Base-by-base conservation (phyloP, 371 early-diverging fungal species). In the Mortierella sp. region DNA sequence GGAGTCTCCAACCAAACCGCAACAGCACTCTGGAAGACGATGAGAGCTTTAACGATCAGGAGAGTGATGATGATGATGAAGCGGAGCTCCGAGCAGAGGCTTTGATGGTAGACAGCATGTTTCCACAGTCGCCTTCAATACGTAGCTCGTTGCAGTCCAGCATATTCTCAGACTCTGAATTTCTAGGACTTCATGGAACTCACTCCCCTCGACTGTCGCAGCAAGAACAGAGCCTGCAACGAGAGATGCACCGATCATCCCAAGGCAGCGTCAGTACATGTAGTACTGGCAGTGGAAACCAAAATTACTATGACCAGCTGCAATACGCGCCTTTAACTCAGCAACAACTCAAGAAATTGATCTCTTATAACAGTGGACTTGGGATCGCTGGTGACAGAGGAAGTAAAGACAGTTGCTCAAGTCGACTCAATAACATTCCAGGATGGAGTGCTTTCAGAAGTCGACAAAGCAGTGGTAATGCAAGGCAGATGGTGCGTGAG, bases 41-140 rank as follows among this genome's bases (percentile, higher is more conserved):
- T 24, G 72, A 80, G 2, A 71, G 62, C 62, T 47, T 68, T n/a
- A 58, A 59, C 58, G 75, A 64, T 14, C 71, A 70, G 14, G 72
- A 75, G 43, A 75, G 75, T n/a, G 57, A 57, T 18, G 75, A 66
- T 45, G 80, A 80, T 30, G 80, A 80, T 6, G 80, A 80, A 47
- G 80, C 80, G 14, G 80, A 75, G 62, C 28, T 75, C 16, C 67
- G 72, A 5, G 80, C 80, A 1, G 80, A 80, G 62, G 80, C 66
- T 35, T 59, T 80, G 58, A 80, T 80, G 66, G 72, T 49, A 12
- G 64, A 68, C 26, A 62, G 66, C 35, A 14, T 66, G 66, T 66
- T 70, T 60, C 61, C 58, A 11, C 70, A 66, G 54, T 66, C 76
- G 5, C 64, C 66, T 9, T 32, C n/a, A 10, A 43, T 57, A 24